Conservation (phyloP, 2,329 filamentous ascomycete species). For the Neopestalotiopsis clavispora region DNA sequence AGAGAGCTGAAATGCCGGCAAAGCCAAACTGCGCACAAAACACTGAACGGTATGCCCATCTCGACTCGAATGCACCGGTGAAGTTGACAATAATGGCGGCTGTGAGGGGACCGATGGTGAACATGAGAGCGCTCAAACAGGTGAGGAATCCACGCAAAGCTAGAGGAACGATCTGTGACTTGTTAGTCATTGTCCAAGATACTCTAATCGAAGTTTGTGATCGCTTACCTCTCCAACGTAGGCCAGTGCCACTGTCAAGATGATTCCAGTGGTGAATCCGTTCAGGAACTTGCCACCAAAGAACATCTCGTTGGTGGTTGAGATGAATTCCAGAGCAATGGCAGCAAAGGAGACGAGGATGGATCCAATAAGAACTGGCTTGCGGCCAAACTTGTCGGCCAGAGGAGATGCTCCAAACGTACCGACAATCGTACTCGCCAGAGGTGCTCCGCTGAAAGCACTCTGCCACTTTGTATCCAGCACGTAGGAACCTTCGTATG, state of each 20-base stretch:
- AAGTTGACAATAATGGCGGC: constrained; percentile 38
- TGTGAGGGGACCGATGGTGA: constrained; percentile 36
- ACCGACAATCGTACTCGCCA: constrained; percentile 12
- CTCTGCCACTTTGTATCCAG: constrained; percentile 8
- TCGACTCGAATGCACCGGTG: constrained; percentile 29
- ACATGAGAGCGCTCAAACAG: constrained; percentile 34
- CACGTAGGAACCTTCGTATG: constrained; percentile 8
- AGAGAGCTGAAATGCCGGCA: constrained; percentile 24
- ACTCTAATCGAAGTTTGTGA: no score
- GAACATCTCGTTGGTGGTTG: constrained; percentile 41
- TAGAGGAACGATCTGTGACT: constrained; percentile 31
- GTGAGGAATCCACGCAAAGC: constrained; percentile 32
- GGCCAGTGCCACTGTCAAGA: constrained; percentile 21
- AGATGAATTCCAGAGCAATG: constrained; percentile 40
- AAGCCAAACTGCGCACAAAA: constrained; percentile 41
- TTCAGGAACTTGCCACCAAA: constrained; percentile 44
- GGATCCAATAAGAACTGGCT: constrained; percentile 33
- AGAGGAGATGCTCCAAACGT: constrained; percentile 30
- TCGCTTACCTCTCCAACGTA: constrained; percentile 35
- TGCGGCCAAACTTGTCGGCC: constrained; percentile 40
- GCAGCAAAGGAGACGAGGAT: constrained; percentile 38
- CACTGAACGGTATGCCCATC: constrained; percentile 40
- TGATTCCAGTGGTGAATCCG: constrained; percentile 33
- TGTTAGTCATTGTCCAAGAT: neutral
- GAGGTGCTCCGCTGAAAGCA: constrained; percentile 5